Conservation (phyloP, 1,284 basidiomycete genomes). For the Apiotrichum montevideense region DNA sequence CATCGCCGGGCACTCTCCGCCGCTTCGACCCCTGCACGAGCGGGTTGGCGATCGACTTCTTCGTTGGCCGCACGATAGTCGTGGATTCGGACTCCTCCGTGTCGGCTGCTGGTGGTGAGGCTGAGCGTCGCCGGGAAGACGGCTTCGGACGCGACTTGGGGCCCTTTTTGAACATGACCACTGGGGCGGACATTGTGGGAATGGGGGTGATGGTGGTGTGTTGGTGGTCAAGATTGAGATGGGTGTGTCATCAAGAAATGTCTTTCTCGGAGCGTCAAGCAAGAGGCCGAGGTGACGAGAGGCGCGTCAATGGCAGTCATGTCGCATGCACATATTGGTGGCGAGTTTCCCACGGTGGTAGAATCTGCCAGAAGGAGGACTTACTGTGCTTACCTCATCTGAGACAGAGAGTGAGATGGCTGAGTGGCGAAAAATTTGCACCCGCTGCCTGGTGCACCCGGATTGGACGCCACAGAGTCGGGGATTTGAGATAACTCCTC, state of each 20-base stretch:
- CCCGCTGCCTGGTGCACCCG: too few species aligned
- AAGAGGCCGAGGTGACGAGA: too few species aligned
- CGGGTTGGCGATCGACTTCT: slow-evolving; percentile 61
- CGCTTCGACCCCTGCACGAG: slow-evolving; percentile 81
- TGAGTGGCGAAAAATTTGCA: too few species aligned
- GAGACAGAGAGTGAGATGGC: too few species aligned
- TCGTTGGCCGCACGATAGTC: slow-evolving; percentile 63
- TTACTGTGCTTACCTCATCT: too few species aligned
- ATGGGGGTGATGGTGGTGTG: neutral
- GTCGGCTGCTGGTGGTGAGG: slow-evolving; percentile 52
- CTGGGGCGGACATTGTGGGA: slow-evolving; percentile 36
- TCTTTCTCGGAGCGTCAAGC: neutral
- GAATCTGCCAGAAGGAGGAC: too few species aligned
- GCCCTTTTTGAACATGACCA: slow-evolving; percentile 82
- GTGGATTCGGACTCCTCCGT: slow-evolving; percentile 19
- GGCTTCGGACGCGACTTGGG: slow-evolving; percentile 61
- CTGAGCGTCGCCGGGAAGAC: slow-evolving; percentile 60
- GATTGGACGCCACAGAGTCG: too few species aligned
- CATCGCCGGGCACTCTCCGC: slow-evolving; percentile 59
- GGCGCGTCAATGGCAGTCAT: too few species aligned
- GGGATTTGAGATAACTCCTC: too few species aligned
- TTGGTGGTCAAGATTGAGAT: neutral
- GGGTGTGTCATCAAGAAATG: neutral
- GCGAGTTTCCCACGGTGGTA: too few species aligned
- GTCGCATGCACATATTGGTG: too few species aligned